A percentile compares a stretch with the other conserved stretches of the same genome.
Conservation (phyloP, 768 basidiomycete species). For the Suillus discolor region DNA sequence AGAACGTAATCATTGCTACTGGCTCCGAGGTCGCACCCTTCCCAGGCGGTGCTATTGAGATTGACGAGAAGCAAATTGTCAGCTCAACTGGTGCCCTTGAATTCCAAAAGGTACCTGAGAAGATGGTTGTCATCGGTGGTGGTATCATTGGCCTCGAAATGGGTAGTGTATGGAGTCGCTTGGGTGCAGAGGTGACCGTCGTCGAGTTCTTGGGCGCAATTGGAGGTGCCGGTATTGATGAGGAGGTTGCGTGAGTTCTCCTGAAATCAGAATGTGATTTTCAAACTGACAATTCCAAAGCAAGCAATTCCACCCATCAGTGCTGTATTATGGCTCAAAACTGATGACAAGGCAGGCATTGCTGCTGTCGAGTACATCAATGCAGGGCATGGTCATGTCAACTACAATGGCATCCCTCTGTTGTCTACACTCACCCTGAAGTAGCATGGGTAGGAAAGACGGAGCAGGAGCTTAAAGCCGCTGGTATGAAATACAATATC, state of each 20-base stretch:
- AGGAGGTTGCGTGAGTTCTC: slow-evolving; percentile 81
- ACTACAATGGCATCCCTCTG: slow-evolving; percentile 96
- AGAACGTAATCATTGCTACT: slow-evolving; percentile 96
- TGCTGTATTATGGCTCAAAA: background rate
- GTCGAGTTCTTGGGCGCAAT: slow-evolving; percentile 94
- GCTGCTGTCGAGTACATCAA: slow-evolving; percentile 96
- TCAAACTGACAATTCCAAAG: slow-evolving; percentile 39
- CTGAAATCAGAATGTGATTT: background rate
- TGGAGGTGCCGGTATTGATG: slow-evolving; percentile 94
- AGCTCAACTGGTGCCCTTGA: slow-evolving; percentile 92
- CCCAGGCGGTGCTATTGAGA: slow-evolving; percentile 88
- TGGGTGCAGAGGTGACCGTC: slow-evolving; percentile 95
- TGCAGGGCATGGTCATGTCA: slow-evolving; percentile 93
- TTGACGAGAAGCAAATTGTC: slow-evolving; percentile 97
- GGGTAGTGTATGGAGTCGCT: slow-evolving; percentile 96
- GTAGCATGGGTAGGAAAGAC: slow-evolving; percentile 98
- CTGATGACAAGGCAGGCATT: slow-evolving; percentile 56
- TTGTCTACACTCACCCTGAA: slow-evolving; percentile 94
- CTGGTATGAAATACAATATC: slow-evolving; percentile 86
- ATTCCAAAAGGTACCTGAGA: slow-evolving; percentile 87
- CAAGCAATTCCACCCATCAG: slow-evolving; percentile 78
- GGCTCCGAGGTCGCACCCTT: slow-evolving; percentile 97
- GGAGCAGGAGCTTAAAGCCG: slow-evolving; percentile 92
- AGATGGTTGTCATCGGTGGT: slow-evolving; percentile 97
- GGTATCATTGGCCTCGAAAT: slow-evolving; percentile 98